Percentiles rank a stretch among this genome's conserved stretches.
phyloP scores from a whole-genome alignment of 2,329 filamentous ascomycete species.

The Phoma sp. region DNA sequence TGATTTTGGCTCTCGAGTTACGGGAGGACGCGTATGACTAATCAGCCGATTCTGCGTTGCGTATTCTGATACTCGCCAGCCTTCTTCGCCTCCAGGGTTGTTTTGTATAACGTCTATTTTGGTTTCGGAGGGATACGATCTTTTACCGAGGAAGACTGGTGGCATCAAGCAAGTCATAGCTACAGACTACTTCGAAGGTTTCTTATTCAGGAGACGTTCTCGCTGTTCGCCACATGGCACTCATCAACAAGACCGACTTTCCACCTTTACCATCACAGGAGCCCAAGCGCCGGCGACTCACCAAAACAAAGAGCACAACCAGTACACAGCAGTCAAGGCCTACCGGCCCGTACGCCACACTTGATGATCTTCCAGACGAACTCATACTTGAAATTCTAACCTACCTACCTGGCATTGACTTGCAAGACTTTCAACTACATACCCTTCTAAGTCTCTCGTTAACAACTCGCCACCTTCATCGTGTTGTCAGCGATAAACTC shows the following conservation, averaged over 20 bases:
- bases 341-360: conserved; percentile 2
- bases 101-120: too few species aligned
- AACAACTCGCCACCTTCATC: conserved; percentile 33
- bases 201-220: neutral
- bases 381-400: conserved; percentile 35
- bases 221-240: conserved; percentile 17
- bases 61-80: too few species aligned
- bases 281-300: neutral
- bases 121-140: too few species aligned
- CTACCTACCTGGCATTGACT: conserved; percentile 29
- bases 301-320: neutral
- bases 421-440: conserved; percentile 23
- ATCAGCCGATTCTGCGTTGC: too few species aligned
- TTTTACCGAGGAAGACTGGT: too few species aligned
- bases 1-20: too few species aligned
- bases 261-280: conserved; percentile 29
- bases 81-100: too few species aligned
- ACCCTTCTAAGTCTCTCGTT: conserved; percentile 31
- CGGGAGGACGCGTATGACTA: too few species aligned
- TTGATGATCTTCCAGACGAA: conserved; percentile 39
- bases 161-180: too few species aligned
- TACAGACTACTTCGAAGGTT: too few species aligned
- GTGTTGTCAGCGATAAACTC: conserved; percentile 26
- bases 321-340: neutral
- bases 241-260: conserved; percentile 27